phyloP scores from a whole-genome alignment of 345 rosid genomes.

The Gossypium turneri region DNA sequence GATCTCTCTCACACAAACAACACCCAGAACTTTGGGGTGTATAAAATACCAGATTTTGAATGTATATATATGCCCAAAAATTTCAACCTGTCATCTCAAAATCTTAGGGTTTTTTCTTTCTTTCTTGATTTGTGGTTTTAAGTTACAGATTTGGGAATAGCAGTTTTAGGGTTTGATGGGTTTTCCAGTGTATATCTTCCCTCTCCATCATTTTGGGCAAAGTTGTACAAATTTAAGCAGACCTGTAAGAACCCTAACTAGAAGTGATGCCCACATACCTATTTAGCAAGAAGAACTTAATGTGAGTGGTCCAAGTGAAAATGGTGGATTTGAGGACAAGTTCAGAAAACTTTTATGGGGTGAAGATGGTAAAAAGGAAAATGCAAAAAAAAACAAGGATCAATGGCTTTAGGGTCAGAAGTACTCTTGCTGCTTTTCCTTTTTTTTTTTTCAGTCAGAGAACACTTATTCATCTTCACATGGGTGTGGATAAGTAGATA shows the following conservation, averaged over 20 bases:
- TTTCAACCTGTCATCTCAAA: background rate
- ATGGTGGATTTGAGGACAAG: background rate
- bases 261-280: too few relatives aligned
- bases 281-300: background rate
- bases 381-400: background rate
- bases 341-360: background rate
- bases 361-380: background rate
- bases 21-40: background rate
- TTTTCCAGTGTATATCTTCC: too few relatives aligned
- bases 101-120: background rate
- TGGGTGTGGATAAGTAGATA: background rate
- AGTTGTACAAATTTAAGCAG: background rate
- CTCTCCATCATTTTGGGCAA: too few relatives aligned
- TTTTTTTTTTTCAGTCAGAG: background rate
- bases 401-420: background rate
- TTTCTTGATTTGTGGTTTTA: background rate
- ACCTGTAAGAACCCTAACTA: background rate
- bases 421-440: background rate
- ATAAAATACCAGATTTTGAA: too few relatives aligned
- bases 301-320: background rate
- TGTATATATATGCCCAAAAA: background rate
- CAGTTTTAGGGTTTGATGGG: conserved; percentile 2
- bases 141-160: background rate
- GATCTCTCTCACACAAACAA: background rate
- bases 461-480: background rate